A percentile compares a stretch with the other conserved stretches of the same genome.
Evolutionary conservation across 768 basidiomycete genomes (phyloP).

Genomic region (Tulasnella sp.): DNA sequence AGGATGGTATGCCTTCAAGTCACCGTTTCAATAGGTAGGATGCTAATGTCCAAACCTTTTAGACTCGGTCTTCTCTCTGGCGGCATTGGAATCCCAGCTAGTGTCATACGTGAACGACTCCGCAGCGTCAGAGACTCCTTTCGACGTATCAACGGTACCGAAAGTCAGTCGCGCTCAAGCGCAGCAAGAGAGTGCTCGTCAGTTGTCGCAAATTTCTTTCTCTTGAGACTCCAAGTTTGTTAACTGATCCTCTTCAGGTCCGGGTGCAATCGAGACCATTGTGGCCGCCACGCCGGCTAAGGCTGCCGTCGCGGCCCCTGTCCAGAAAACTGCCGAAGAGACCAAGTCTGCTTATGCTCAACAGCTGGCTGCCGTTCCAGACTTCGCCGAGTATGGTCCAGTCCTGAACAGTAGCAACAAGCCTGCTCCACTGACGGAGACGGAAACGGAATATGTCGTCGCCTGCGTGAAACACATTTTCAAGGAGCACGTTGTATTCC

Average conservation of each 20-base stretch:
- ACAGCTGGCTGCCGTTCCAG: conserved; percentile 79
- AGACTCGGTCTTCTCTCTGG: conserved; percentile 93
- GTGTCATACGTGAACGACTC: conserved; percentile 90
- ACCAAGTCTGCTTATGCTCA: conserved; percentile 79
- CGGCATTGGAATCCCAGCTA: conserved; percentile 81
- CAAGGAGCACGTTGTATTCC: conserved; percentile 93
- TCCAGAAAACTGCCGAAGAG: conserved; percentile 71
- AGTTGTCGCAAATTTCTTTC: conserved; percentile 30
- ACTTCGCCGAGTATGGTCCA: conserved; percentile 75
- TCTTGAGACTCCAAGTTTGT: neutral
- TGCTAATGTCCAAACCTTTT: conserved; percentile 8
- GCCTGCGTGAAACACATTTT: conserved; percentile 95
- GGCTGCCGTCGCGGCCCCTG: conserved; percentile 52
- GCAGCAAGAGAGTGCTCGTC: conserved; percentile 79
- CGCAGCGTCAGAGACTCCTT: conserved; percentile 57
- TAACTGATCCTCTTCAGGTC: conserved; percentile 42
- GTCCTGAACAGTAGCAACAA: conserved; percentile 79
- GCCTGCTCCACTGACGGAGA: conserved; percentile 81
- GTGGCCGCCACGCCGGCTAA: conserved; percentile 53
- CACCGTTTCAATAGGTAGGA: neutral
- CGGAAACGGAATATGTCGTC: conserved; percentile 96
- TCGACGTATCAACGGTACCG: conserved; percentile 79
- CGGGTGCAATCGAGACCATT: conserved; percentile 80
- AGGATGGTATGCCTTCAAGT: conserved; percentile 63
- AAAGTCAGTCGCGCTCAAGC: conserved; percentile 93